These are phyloP conservation scores for Leptographium galeiforme DNA, from an alignment of 2,329 filamentous ascomycete species.

Conservation along the genomic window DNA sequence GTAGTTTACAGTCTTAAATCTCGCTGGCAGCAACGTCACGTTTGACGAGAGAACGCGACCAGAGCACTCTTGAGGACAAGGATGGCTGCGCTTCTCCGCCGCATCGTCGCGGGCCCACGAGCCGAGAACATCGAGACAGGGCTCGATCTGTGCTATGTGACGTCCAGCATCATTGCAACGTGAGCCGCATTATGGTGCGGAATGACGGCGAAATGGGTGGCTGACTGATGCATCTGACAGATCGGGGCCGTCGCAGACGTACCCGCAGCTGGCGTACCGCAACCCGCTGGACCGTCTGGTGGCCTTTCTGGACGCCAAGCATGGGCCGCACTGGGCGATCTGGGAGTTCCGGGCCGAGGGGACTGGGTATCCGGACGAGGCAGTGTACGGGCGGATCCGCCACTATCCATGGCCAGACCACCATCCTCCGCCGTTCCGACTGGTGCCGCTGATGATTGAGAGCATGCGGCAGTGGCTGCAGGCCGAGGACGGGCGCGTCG, in stretches of 20 bases:
- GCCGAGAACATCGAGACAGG: slow-evolving; percentile 74
- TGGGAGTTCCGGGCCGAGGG: slow-evolving; percentile 98
- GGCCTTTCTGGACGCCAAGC: slow-evolving; percentile 73
- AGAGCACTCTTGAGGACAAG: background rate
- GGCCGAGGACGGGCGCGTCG: slow-evolving; percentile 45
- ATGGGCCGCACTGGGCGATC: slow-evolving; percentile 77
- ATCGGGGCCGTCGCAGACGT: slow-evolving; percentile 79
- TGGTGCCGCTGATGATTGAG: slow-evolving; percentile 80
- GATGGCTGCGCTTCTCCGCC: slow-evolving; percentile 69
- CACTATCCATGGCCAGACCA: slow-evolving; percentile 98
- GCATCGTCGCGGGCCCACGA: slow-evolving; percentile 82
- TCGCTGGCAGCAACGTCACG: too few species aligned
- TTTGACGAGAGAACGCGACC: too few species aligned
- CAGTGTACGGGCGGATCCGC: slow-evolving; percentile 71
- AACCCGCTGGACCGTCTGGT: slow-evolving; percentile 84
- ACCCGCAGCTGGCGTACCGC: slow-evolving; percentile 83
- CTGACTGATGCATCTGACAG: slow-evolving; percentile 28
- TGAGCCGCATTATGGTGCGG: slow-evolving; percentile 16
- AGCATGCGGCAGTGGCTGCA: slow-evolving; percentile 84
- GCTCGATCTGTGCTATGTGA: slow-evolving; percentile 92
- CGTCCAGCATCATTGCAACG: slow-evolving; percentile 58
- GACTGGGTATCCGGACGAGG: slow-evolving; percentile 83
- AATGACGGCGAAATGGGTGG: background rate
- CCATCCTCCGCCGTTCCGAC: slow-evolving; percentile 82
- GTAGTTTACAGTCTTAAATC: too few species aligned